Base-by-base conservation (phyloP, 169 alveolate species). In the Plasmodium blacklocki region DNA sequence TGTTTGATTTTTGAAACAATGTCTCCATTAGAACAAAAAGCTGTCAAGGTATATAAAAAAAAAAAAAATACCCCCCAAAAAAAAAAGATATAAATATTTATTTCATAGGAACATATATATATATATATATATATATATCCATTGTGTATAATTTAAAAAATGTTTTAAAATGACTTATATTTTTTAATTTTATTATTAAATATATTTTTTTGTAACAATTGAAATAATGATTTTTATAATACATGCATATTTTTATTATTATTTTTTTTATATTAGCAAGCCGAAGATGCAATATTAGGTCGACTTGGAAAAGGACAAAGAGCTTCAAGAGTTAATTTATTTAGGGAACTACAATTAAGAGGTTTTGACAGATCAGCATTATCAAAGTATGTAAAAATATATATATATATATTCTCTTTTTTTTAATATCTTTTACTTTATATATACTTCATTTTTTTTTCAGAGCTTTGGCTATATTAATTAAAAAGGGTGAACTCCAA, bases 231-330 rank as follows among this genome's bases (percentile, higher is more conserved):
- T 56, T n/a, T 52, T 52, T 52, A 56, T 18, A 56, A 56, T 12
- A 56, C 47, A 7, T 39, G 47, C 47, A 39, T 26, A 63, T 67
- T 60, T 60, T 45, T 59, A 54, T 67, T 19, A 26, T 80, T 43
- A 32, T 70, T 18, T 18, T 52, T 15, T 18, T 52, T 52, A 15
- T 23, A 67, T 45, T 80, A 95, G 96, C 95, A 92, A 64, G 96
- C 95, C 52, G 97, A 95, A 71, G 97, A 95, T 58, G 94, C 94
- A 26, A 93, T 95, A 26, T 75, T 95, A 89, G 94, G 94, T 4
- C 88, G 94, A 49, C 94, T 95, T 7, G 96, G 92, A 63, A 94
- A 89, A 73, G 97, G 97, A 15, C 97, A 95, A 63, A 76, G 97
- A 15, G 95, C 94, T 9, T 88, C 95, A 39, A 88, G 97, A 21